Evolutionary conservation across 202 grass and related monocot genomes (phyloP), one percentile per base, ranked within the genome.

Genomic region (Setaria viridis): DNA sequence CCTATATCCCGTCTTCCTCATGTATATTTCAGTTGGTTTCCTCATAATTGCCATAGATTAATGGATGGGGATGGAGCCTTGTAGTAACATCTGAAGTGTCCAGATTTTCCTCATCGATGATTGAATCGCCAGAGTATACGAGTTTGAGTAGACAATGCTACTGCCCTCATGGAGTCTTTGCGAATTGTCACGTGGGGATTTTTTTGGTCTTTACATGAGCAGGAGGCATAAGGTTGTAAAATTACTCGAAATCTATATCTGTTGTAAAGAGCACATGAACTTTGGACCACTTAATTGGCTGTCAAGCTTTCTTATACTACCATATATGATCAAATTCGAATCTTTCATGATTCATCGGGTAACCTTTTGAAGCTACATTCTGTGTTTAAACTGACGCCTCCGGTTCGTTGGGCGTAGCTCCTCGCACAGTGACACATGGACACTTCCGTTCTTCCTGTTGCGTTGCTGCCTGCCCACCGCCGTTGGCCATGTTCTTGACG

Each of bases 31-130:
- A 55, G 97, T 99, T 20, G 94, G 90, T 29, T 99, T 99, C 81
- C 88, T 99, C 78, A 99, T 99, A 82, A 97, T 96, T 73, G 97
- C 97, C 58, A 97, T 99, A 76, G 92, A 99, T 84, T 99, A 85
- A 84, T 50, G 69, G 55, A 63, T 11, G 15, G 33, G 42, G 12
- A 7, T 55, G 48, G 48, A 73, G 68, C 53, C 46, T 67, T 76
- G 67, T 78, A 76, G 63, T 71, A 69, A 71, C 49, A 65, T 42
- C 54, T 70, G 45, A 11, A 55, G 57, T 19, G 2, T 10, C 53
- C 43, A 70, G 15, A 59, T 64, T 69, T 83, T 92, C 29, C 51
- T 16, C 68, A 6, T 59, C 39, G 25, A 34, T 48, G 67, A 49
- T 83, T 64, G 87, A 65, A 86, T 55, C 51, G 80, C 42, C 14